Percentiles rank a stretch among this genome's conserved stretches.
These are phyloP conservation scores for Platanthera guangdongensis DNA, from an alignment of 106 monocot species.

Conservation along the genomic window DNA sequence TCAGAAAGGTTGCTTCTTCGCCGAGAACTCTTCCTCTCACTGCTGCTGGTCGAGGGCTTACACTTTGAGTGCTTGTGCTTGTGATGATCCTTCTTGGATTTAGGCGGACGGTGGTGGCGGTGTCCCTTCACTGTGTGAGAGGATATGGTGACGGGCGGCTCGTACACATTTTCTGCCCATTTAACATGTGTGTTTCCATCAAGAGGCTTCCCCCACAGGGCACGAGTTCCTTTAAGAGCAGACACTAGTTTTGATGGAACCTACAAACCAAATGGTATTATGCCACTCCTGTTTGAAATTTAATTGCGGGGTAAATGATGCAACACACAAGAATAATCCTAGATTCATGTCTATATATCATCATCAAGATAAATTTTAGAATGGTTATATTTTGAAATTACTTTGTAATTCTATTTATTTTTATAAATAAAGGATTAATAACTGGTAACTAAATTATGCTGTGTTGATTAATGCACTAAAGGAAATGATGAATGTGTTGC, in stretches of 20 bases:
- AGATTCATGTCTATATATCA: no score
- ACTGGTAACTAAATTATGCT: no score
- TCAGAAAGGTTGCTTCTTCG: conserved; percentile 15
- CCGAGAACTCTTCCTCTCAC: conserved; percentile 24
- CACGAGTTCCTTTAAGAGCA: conserved; percentile 49
- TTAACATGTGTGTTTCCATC: conserved; percentile 22
- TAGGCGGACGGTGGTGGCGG: conserved; percentile 4
- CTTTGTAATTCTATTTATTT: no score
- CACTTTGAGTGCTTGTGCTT: conserved; percentile 30
- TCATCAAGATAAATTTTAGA: no score
- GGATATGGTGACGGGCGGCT: conserved; percentile 48
- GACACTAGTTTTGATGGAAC: conserved; percentile 18
- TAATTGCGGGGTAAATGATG: no score
- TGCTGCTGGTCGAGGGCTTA: conserved; percentile 19
- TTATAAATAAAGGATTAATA: no score
- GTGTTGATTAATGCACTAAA: no score
- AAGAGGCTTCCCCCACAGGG: conserved; percentile 12
- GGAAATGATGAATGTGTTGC: no score
- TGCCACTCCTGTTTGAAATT: no score
- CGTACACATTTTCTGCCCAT: conserved; percentile 68
- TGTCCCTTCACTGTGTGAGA: conserved; percentile 43
- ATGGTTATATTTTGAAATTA: no score
- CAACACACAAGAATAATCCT: no score
- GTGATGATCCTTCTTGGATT: conserved; percentile 30
- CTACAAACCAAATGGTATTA: conserved; percentile 8